Conservation (phyloP, 208 protist species). For the Acanthamoeba lenticulata region DNA sequence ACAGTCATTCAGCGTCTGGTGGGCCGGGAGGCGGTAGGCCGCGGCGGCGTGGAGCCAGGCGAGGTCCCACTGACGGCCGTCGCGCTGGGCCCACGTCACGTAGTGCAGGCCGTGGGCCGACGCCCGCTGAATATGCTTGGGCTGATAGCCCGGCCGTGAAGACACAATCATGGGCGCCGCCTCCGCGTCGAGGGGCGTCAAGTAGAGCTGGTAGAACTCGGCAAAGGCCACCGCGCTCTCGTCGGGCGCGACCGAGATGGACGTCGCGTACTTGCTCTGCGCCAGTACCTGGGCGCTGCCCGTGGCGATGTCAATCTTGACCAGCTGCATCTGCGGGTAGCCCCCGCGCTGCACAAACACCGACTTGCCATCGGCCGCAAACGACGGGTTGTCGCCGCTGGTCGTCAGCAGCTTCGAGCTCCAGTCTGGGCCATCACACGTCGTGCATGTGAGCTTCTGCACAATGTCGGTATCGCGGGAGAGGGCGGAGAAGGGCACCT, state of each 20-base stretch:
- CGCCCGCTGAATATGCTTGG: not conserved
- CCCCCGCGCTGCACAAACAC: not conserved
- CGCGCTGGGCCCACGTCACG: not conserved
- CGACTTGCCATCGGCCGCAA: conserved; percentile 7
- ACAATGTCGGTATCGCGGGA: not conserved
- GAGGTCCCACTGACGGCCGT: not conserved
- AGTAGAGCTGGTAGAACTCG: conserved; percentile 29
- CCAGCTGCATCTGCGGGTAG: not conserved
- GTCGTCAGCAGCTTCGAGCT: not conserved
- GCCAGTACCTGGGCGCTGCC: not conserved
- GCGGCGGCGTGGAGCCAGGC: not conserved
- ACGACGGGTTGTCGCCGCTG: not conserved
- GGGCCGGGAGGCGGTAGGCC: not conserved
- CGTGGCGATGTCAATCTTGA: not conserved
- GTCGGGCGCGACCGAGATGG: not conserved
- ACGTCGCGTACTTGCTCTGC: not conserved
- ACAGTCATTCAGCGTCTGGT: not conserved
- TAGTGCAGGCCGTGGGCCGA: not conserved
- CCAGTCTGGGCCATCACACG: not conserved
- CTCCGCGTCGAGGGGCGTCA: not conserved
- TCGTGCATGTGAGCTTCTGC: not conserved
- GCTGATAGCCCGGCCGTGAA: not conserved
- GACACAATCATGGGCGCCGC: not conserved
- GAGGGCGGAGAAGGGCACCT: not conserved
- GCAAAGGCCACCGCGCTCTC: not conserved